A percentile compares a stretch with the other conserved stretches of the same genome.
Evolutionary conservation across 129 eudicot genomes (phyloP).

Genomic region (Ambrosia trifida): DNA sequence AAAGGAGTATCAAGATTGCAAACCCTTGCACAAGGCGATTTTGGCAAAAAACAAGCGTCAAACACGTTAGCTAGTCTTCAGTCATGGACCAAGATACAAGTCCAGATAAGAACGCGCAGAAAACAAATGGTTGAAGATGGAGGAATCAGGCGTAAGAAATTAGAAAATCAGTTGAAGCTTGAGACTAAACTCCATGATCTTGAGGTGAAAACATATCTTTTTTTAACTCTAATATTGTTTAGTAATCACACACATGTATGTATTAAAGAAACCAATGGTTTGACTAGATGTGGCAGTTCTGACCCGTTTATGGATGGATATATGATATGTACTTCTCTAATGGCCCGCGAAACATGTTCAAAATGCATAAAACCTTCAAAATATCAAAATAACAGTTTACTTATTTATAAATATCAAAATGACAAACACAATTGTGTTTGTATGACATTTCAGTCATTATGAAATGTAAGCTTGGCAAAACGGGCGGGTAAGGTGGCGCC

Average conservation of each 20-base stretch:
- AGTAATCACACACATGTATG: background rate
- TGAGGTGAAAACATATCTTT: slow-evolving; percentile 47
- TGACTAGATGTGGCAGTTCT: background rate
- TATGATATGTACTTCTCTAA: background rate
- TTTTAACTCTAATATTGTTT: background rate
- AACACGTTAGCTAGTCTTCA: slow-evolving; percentile 71
- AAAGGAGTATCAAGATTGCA: slow-evolving; percentile 60
- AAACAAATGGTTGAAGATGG: slow-evolving; percentile 70
- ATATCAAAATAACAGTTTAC: background rate
- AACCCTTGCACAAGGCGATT: slow-evolving; percentile 44
- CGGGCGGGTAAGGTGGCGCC: no score
- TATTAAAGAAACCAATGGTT: background rate
- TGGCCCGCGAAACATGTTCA: background rate
- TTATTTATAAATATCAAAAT: background rate
- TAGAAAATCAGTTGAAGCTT: slow-evolving; percentile 79
- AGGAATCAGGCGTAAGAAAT: slow-evolving; percentile 68
- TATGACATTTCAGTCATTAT: no score
- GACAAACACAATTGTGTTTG: no score
- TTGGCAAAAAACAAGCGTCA: slow-evolving; percentile 68
- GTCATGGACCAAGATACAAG: slow-evolving; percentile 78
- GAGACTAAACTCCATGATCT: slow-evolving; percentile 74
- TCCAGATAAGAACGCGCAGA: slow-evolving; percentile 69
- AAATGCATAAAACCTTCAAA: background rate
- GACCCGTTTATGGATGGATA: background rate
- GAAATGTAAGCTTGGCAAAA: no score